Conservation (phyloP, 2,329 filamentous ascomycete genomes). For the Thelonectria blattea region DNA sequence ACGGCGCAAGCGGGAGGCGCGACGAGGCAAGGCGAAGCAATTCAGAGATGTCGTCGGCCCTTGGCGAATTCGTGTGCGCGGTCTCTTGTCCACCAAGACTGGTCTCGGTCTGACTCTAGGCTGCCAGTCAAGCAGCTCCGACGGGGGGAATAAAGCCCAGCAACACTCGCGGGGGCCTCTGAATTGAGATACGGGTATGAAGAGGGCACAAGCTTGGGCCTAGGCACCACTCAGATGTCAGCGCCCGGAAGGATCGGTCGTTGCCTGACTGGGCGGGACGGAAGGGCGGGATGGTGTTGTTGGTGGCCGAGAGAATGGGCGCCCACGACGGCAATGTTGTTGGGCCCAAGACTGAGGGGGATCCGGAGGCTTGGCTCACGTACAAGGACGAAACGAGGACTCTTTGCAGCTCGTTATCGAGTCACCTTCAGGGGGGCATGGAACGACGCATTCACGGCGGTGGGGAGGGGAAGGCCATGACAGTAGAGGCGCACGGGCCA, state of each 20-base stretch:
- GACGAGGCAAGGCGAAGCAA: conserved; percentile 20
- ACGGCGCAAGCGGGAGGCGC: conserved; percentile 23
- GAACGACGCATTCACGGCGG: conserved; percentile 23
- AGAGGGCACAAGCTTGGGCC: conserved; percentile 19
- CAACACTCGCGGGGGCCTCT: conserved; percentile 1
- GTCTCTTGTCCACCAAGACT: conserved; percentile 16
- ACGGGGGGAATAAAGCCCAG: conserved; percentile 12
- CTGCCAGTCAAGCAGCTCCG: conserved; percentile 11
- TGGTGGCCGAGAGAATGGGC: conserved; percentile 26
- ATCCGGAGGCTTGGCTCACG: conserved; percentile 20
- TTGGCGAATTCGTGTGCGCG: conserved; percentile 19
- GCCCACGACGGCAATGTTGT: conserved; percentile 7
- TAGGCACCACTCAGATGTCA: conserved; percentile 23
- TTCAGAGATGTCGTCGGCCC: background rate
- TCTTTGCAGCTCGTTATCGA: conserved; percentile 23
- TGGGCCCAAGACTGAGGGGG: conserved; percentile 13
- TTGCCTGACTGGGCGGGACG: conserved; percentile 20
- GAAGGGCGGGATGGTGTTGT: conserved; percentile 22
- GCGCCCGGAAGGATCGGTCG: conserved; percentile 39
- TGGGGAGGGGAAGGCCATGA: conserved; percentile 15
- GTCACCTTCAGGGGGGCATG: conserved; percentile 32
- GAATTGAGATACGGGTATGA: conserved; percentile 12
- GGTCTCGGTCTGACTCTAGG: conserved; percentile 16
- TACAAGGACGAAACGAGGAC: background rate
- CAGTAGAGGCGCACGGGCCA: conserved; percentile 32